Percentiles rank a stretch among this genome's conserved stretches.
Evolutionary conservation across 1,284 basidiomycete species (phyloP).

Genomic region (Austroboletus novae-zelandiae): DNA sequence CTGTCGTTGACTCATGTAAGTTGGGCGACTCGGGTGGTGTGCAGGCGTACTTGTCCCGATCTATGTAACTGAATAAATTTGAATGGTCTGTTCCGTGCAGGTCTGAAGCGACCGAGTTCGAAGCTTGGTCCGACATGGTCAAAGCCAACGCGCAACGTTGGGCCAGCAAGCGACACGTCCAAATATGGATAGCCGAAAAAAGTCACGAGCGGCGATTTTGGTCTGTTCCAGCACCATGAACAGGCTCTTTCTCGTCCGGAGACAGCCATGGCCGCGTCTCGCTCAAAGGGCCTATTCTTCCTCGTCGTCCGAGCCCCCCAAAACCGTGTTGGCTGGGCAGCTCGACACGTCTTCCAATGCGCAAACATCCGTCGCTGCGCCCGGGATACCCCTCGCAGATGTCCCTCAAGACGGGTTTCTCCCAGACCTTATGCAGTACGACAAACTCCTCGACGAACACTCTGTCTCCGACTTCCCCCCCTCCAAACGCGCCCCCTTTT

Average conservation of each 20-base stretch:
- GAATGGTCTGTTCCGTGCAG: slow-evolving; percentile 43
- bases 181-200: not conserved
- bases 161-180: not conserved
- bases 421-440: slow-evolving; percentile 59
- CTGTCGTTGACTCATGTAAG: slow-evolving; percentile 36
- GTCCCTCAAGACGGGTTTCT: slow-evolving; percentile 31
- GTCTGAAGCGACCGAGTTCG: slow-evolving; percentile 28
- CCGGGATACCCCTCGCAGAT: slow-evolving; percentile 19
- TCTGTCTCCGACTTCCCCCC: slow-evolving; percentile 55
- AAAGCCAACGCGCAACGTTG: not conserved
- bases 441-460: slow-evolving; percentile 59
- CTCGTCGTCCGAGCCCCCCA: slow-evolving; percentile 3
- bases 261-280: slow-evolving; percentile 8
- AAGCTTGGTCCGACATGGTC: slow-evolving; percentile 13
- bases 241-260: slow-evolving; percentile 18
- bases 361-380: slow-evolving; percentile 5
- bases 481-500: slow-evolving; percentile 44
- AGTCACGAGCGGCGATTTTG: not conserved
- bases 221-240: slow-evolving; percentile 17
- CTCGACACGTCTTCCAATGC: not conserved
- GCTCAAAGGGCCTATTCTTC: slow-evolving; percentile 17
- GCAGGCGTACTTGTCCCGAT: slow-evolving; percentile 61
- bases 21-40: not conserved
- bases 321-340: slow-evolving; percentile 5
- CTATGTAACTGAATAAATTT: slow-evolving; percentile 63